A percentile compares a stretch with the other conserved stretches of the same genome.
Conservation (phyloP, 2,329 filamentous ascomycete genomes). For the Aspergillus sp. region DNA sequence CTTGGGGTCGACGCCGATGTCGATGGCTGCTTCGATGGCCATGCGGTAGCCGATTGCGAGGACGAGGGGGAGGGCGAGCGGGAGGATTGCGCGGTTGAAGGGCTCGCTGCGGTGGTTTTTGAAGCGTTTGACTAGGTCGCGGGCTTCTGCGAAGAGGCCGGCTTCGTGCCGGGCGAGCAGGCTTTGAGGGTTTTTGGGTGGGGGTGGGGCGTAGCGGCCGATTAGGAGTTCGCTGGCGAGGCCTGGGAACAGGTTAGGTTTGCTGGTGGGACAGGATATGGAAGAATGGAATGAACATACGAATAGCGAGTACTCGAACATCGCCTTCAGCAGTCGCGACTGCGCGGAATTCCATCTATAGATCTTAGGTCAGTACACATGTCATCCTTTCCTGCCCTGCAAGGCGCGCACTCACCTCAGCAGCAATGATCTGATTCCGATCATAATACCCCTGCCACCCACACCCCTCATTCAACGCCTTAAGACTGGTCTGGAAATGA, state of each 20-base stretch:
- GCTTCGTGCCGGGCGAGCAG: not conserved
- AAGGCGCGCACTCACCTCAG: not conserved
- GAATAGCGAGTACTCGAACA: conserved; percentile 22
- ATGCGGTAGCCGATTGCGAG: not conserved
- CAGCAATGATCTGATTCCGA: conserved; percentile 7
- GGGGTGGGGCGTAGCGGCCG: not conserved
- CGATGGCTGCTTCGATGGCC: not conserved
- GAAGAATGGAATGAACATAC: conserved; percentile 17
- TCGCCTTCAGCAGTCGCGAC: conserved; percentile 27
- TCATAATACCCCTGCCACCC: conserved; percentile 24
- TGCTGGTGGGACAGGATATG: no score
- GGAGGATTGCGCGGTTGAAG: not conserved
- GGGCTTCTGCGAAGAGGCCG: not conserved
- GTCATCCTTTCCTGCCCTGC: no score
- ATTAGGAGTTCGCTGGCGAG: not conserved
- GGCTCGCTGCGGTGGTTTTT: not conserved
- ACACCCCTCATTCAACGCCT: conserved; percentile 18
- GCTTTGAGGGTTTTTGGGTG: not conserved
- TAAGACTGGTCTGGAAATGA: conserved; percentile 14
- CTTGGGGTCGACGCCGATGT: not conserved
- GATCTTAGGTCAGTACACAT: not conserved
- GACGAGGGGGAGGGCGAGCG: not conserved
- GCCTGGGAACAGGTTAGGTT: not conserved
- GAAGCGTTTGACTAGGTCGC: not conserved
- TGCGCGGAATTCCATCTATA: conserved; percentile 10